Evolutionary conservation across 495 filamentous ascomycete genomes (phyloP).

Genomic region (Tuber melanosporum): DNA sequence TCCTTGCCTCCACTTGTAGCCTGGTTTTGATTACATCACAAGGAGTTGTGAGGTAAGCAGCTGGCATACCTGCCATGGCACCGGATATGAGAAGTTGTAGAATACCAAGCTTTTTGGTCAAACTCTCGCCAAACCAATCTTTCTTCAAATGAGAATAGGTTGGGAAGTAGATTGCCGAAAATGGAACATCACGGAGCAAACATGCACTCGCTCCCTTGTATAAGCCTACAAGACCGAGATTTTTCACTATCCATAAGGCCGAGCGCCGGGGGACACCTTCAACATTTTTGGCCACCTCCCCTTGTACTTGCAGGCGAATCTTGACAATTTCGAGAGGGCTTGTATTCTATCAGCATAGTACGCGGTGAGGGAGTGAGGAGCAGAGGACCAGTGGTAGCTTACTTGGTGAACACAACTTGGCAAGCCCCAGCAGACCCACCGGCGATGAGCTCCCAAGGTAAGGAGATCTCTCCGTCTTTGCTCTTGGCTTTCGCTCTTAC

Average conservation of each 20-base stretch:
- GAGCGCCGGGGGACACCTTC: slow-evolving; percentile 79
- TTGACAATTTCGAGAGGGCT: slow-evolving; percentile 99
- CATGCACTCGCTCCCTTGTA: slow-evolving; percentile 98
- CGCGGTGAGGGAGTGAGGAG: neutral
- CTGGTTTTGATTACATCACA: slow-evolving; percentile 99
- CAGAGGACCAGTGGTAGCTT: slow-evolving; percentile 45
- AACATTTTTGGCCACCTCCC: slow-evolving; percentile 82
- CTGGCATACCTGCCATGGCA: slow-evolving; percentile 97
- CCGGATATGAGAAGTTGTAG: slow-evolving; percentile 89
- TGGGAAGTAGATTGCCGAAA: slow-evolving; percentile 98
- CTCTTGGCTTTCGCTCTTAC: slow-evolving; percentile 70
- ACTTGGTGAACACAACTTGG: slow-evolving; percentile 66
- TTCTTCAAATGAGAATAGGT: slow-evolving; percentile 90
- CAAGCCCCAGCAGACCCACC: slow-evolving; percentile 88
- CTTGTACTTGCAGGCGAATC: slow-evolving; percentile 95
- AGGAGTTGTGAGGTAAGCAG: slow-evolving; percentile 92
- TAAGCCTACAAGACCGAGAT: slow-evolving; percentile 87
- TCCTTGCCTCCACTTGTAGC: slow-evolving; percentile 91
- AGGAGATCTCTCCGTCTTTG: slow-evolving; percentile 66
- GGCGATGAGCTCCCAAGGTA: slow-evolving; percentile 67
- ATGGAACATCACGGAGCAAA: slow-evolving; percentile 89
- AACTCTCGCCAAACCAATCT: slow-evolving; percentile 84
- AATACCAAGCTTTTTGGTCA: slow-evolving; percentile 84
- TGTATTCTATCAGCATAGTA: slow-evolving; percentile 5
- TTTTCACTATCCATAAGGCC: slow-evolving; percentile 94